Base-by-base conservation (phyloP, 345 rosid genomes). In the Pseudoturritis turrita region DNA sequence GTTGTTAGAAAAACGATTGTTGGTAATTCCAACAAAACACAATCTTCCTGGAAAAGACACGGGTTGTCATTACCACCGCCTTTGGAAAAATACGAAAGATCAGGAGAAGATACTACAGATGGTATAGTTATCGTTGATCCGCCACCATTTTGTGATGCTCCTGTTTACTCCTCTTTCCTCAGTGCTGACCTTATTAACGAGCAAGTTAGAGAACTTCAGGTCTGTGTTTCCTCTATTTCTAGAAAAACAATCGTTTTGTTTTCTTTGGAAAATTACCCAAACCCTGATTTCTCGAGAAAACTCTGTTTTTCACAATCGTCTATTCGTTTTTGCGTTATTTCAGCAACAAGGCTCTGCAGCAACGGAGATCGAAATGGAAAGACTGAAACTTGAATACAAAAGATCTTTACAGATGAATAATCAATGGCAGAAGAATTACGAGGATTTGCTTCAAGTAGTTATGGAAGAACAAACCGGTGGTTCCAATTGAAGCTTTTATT, bases 201-300 rank as follows among this genome's bases (percentile, higher is more conserved):
- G 63, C 97, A 91, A 79, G 79, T 85, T 68, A 78, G 79, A 81
- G 87, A 86, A 72, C 82, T 91, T 45, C 84, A 86, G 98, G 98
- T 89, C 70, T 66, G 56, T 68, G 53, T 71, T 56, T 68, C 40
- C 60, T 55, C 56, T 35, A 58, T 54, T 14, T 56, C 17, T 25
- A 13, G 14, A 2, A 22, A 29, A 54, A 17, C 4, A 37, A 2
- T 7, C 5, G 3, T 3, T 39, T 21, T 21, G 36, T 35, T 26
- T 21, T 5, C 5, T 51, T 28, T 14, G 3, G 12, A 15, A 54
- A n/a, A 23, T 52, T n/a, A n/a, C n/a, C n/a, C n/a, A n/a, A n/a
- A n/a, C n/a, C n/a, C n/a, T n/a, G n/a, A n/a, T n/a, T n/a, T n/a
- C n/a, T n/a, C n/a, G 25, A 25, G 26, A 7, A 29, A 63, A 18